These are phyloP conservation scores for Penicillium sp. DNA, from an alignment of 2,329 filamentous ascomycete species.

Conservation along the genomic window DNA sequence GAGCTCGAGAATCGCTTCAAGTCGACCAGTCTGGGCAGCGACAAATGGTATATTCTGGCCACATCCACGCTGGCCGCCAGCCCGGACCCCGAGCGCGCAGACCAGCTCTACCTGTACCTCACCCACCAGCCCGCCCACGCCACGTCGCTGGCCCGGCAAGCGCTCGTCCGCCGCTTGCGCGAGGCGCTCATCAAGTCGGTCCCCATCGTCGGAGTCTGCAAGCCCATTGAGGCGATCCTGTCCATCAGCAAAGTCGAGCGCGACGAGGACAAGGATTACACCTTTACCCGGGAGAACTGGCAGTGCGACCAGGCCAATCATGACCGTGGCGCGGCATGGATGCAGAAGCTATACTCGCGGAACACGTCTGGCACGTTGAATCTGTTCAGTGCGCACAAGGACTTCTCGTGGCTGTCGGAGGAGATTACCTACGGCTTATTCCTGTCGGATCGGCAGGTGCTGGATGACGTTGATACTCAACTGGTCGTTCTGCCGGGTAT, in stretches of 20 bases:
- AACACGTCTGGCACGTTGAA: constrained; percentile 42
- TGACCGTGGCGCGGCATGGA: constrained; percentile 55
- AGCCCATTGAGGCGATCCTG: constrained; percentile 60
- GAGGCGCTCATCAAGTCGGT: constrained; percentile 61
- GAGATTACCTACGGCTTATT: constrained; percentile 66
- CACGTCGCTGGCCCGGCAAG: constrained; percentile 30
- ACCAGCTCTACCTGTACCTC: constrained; percentile 57
- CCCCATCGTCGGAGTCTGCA: constrained; percentile 59
- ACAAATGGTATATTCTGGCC: constrained; percentile 37
- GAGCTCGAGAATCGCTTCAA: constrained; percentile 30
- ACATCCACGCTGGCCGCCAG: constrained; percentile 50
- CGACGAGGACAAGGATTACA: constrained; percentile 58
- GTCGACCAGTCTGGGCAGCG: constrained; percentile 22
- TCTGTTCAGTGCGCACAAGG: constrained; percentile 31
- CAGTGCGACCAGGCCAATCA: constrained; percentile 56
- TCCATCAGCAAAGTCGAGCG: constrained; percentile 53
- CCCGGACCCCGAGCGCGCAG: constrained; percentile 52
- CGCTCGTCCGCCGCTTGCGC: constrained; percentile 43
- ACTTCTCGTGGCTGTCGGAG: constrained; percentile 70
- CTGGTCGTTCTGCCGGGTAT: constrained; percentile 45
- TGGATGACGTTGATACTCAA: constrained; percentile 46
- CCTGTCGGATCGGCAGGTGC: constrained; percentile 42
- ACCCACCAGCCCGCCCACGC: constrained; percentile 49
- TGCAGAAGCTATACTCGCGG: constrained; percentile 55
- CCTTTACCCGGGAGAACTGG: constrained; percentile 56